Percentiles rank a stretch among this genome's conserved stretches.
phyloP scores from a whole-genome alignment of 2,329 filamentous ascomycete genomes.

The Teratosphaeria destructans region DNA sequence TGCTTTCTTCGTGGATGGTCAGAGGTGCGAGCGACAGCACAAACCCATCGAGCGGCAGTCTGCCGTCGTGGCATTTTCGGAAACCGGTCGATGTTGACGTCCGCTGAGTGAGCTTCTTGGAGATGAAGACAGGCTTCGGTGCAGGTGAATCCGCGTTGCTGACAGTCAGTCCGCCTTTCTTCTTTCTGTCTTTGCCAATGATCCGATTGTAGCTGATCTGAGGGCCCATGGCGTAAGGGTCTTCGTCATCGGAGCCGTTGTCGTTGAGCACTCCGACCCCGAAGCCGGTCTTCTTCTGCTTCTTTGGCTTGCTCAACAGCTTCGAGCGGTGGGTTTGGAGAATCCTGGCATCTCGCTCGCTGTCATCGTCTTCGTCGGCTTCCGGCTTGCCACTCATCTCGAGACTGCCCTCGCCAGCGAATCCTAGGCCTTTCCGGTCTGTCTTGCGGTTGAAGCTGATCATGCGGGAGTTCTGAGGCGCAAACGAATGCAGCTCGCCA shows the following conservation, averaged over 20 bases:
- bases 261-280: conserved; percentile 87
- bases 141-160: conserved; percentile 12
- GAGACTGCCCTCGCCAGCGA: conserved; percentile 48
- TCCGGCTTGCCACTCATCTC: conserved; percentile 10
- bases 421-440: conserved; percentile 62
- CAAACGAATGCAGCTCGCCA: conserved; percentile 59
- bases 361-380: conserved; percentile 20
- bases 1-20: conserved; percentile 35
- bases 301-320: conserved; percentile 16
- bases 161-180: conserved; percentile 29
- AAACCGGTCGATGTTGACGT: conserved; percentile 37
- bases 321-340: conserved; percentile 23
- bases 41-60: conserved; percentile 71
- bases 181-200: conserved; percentile 70
- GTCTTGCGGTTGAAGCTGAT: conserved; percentile 55
- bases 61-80: conserved; percentile 72
- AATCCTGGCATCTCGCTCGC: conserved; percentile 22
- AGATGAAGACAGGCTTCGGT: conserved; percentile 61
- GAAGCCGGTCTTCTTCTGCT: conserved; percentile 59
- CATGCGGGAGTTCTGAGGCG: conserved; percentile 67
- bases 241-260: conserved; percentile 88
- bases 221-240: conserved; percentile 85
- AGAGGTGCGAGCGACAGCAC: conserved; percentile 48
- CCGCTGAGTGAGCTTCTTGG: conserved; percentile 45
- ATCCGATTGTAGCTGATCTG: conserved; percentile 77